Percentiles rank a stretch among this genome's conserved stretches.
Conservation (phyloP, 306 rosid species). For the Dryas octopetala region DNA sequence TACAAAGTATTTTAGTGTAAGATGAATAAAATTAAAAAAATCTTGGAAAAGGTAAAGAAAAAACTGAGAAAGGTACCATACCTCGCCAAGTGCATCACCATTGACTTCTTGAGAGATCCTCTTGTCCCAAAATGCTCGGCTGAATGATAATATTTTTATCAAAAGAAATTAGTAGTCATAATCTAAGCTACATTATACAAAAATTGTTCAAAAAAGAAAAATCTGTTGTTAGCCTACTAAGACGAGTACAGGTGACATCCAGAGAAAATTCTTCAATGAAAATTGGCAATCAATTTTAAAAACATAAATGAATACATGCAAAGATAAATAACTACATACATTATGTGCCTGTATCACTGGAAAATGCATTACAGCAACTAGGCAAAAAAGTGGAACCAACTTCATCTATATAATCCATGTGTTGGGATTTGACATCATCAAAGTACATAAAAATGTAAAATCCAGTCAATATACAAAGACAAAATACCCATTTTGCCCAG, state of each 20-base stretch:
- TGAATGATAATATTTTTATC: neutral
- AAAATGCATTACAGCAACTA: neutral
- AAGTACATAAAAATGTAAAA: neutral
- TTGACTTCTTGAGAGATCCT: conserved; percentile 41
- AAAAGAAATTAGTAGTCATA: neutral
- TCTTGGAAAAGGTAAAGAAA: neutral
- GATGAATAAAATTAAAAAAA: neutral
- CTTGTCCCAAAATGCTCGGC: conserved; percentile 29
- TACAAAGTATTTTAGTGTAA: neutral
- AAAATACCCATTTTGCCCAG: no score
- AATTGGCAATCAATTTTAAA: neutral
- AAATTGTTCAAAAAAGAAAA: neutral
- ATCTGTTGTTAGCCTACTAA: neutral
- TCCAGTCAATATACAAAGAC: no score
- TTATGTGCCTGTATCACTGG: neutral
- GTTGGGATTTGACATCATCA: neutral
- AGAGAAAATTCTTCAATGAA: neutral
- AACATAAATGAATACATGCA: neutral
- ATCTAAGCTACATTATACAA: neutral
- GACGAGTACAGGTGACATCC: neutral
- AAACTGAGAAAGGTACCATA: neutral
- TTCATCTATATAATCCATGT: neutral
- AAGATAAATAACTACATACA: neutral
- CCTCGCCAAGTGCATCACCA: conserved; percentile 45
- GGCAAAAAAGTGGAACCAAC: neutral